Evolutionary conservation across 164 flowering plant species (phyloP), one percentile per base, ranked within the genome.

Genomic region (Vitis amurensis): DNA sequence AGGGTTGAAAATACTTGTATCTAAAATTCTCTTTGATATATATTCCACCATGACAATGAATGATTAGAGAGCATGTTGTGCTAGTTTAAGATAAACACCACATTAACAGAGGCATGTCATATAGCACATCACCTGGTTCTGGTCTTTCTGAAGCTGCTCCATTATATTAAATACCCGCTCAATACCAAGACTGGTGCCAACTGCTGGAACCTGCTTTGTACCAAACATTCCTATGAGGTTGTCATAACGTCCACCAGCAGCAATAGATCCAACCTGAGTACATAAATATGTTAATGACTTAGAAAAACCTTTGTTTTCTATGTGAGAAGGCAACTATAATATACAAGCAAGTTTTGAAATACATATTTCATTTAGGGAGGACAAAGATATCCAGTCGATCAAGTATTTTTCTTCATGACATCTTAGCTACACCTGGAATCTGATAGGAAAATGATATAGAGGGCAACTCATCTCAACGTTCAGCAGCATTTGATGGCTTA

Each of bases 171-270:
- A 87, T 53, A 95, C 98, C 71, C 99, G 84, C 73, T 95, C 99
- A 71, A 95, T 91, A 50, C 99, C 99, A 59, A 95, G 89, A 71
- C 99, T 95, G 64, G 84, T 86, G 55, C 99, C 99, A 81, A 95
- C 93, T 16, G 99, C 88, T 55, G 99, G 97, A 63, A 91, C 92
- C 71, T 83, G 89, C 85, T 86, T 90, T 62, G 85, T 73, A 52
- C 98, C 91, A 81, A 95, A 95, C 92, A 84, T 88, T 57, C 92
- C 97, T 55, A 91, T 89, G 66, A 95, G 98, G 77, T 88, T 90
- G 83, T 95, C 99, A 72, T 92, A 95, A 15, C 99, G 91, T 57
- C 99, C 98, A 73, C 99, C 98, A 67, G 99, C 99, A 67, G 90
- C 99, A 78, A 95, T 95, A 23, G 98, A 89, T 63, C 99, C 99